Evolutionary conservation across 2,329 filamentous ascomycete species (phyloP).

Genomic region (Tolypocladium amazonense): DNA sequence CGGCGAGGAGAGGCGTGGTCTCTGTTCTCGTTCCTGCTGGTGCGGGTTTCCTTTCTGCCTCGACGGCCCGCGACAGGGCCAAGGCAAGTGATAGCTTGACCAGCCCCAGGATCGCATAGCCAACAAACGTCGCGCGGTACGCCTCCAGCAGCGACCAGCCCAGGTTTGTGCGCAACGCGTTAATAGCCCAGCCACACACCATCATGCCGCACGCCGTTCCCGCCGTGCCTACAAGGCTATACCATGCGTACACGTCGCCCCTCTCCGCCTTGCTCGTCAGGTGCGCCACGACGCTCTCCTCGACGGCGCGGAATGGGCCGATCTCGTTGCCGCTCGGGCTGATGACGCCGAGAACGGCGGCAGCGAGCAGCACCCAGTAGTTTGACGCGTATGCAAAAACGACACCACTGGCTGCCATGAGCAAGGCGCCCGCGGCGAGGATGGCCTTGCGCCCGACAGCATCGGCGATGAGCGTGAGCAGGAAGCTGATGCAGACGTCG

Average conservation of each 20-base stretch:
- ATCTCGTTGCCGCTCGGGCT: constrained; percentile 57
- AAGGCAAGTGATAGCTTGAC: constrained; percentile 45
- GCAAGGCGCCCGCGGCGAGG: constrained; percentile 39
- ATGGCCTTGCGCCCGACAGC: constrained; percentile 41
- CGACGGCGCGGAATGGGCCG: constrained; percentile 50
- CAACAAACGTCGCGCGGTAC: constrained; percentile 45
- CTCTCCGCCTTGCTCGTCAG: constrained; percentile 34
- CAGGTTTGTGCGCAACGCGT: constrained; percentile 30
- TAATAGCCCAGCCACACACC: constrained; percentile 47
- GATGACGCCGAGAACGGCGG: constrained; percentile 51
- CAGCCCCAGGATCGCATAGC: constrained; percentile 45
- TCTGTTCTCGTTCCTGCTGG: constrained; percentile 5
- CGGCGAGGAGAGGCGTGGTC: constrained; percentile 15
- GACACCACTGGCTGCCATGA: constrained; percentile 46
- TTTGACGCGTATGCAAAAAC: constrained; percentile 41
- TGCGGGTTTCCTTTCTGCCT: constrained; percentile 17
- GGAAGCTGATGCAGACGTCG: constrained; percentile 47
- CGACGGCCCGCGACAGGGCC: constrained; percentile 34
- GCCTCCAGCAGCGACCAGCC: constrained; percentile 34
- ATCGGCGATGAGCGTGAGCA: constrained; percentile 50
- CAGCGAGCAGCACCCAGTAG: constrained; percentile 48
- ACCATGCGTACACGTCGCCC: constrained; percentile 53
- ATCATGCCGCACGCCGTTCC: constrained; percentile 52
- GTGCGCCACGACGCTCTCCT: constrained; percentile 50
- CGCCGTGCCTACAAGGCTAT: constrained; percentile 44